Percentiles rank a stretch among this genome's conserved stretches.
phyloP scores from a whole-genome alignment of 169 alveolate genomes.

The Fabrea salina region DNA sequence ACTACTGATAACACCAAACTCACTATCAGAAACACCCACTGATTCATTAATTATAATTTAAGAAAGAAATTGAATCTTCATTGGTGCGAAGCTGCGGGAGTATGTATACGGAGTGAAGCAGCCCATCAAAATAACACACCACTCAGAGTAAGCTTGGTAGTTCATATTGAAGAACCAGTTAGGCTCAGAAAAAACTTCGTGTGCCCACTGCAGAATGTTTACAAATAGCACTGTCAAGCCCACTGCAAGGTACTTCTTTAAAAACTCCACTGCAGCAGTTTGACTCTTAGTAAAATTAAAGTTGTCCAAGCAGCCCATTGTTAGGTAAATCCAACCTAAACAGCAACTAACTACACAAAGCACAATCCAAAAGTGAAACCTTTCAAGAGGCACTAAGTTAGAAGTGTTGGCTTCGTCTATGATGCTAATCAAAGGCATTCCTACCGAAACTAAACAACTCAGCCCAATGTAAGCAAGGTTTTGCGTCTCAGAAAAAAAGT shows the following conservation, averaged over 20 bases:
- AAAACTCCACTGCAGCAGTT: not conserved
- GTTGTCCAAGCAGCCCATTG: not conserved
- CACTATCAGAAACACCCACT: no score
- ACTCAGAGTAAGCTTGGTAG: slow-evolving; percentile 1
- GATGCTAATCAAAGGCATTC: not conserved
- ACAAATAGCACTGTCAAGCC: not conserved
- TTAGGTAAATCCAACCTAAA: not conserved
- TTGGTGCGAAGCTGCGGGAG: not conserved
- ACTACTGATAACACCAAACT: no score
- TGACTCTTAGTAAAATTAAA: no score
- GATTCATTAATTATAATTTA: no score
- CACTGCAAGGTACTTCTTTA: not conserved
- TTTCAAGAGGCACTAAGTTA: not conserved
- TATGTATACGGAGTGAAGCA: not conserved
- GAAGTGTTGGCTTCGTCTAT: slow-evolving; percentile 13
- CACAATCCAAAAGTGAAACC: not conserved
- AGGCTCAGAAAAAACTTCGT: not conserved
- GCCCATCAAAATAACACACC: not conserved
- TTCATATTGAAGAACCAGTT: not conserved
- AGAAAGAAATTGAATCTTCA: no score
- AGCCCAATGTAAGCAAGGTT: not conserved
- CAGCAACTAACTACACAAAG: not conserved
- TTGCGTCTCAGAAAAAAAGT: not conserved
- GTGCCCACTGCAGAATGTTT: not conserved
- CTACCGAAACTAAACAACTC: not conserved